Conservation (phyloP, 371 early-diverging fungal genomes). For the Mortierella sp. region DNA sequence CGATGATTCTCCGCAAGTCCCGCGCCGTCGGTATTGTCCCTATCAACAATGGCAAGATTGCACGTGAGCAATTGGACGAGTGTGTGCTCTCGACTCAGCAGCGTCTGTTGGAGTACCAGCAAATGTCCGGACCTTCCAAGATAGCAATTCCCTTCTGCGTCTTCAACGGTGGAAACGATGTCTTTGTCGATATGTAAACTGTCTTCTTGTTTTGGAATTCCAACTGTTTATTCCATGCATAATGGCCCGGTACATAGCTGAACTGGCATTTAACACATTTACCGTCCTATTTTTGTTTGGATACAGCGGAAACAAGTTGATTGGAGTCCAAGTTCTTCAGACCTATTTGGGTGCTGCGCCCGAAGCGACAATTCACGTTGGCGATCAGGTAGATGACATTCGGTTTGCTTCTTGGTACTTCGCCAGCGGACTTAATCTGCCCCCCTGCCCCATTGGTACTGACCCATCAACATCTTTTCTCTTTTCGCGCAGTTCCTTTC, state of each 20-base stretch:
- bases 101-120: constrained; percentile 61
- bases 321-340: constrained; percentile 79
- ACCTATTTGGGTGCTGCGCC: constrained; percentile 65
- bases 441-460: too few relatives aligned
- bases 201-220: not conserved
- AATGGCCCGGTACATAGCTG: too few relatives aligned
- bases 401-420: not conserved
- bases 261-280: too few relatives aligned
- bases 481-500: constrained; percentile 87
- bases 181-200: constrained; percentile 81
- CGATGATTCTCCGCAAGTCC: constrained; percentile 73
- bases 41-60: constrained; percentile 56
- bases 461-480: too few relatives aligned
- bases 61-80: constrained; percentile 77
- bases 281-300: not conserved
- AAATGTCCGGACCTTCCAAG: constrained; percentile 57
- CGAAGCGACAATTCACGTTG: constrained; percentile 79
- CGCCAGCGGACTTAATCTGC: too few relatives aligned
- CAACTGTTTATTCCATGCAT: too few relatives aligned
- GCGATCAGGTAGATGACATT: constrained; percentile 73
- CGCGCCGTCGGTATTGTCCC: constrained; percentile 77
- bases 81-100: constrained; percentile 72
- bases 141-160: constrained; percentile 84
- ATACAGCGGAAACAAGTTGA: constrained; percentile 72
- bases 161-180: constrained; percentile 88